Conservation (phyloP, 2,329 filamentous ascomycete species). For the Chaetomium strumarium region DNA sequence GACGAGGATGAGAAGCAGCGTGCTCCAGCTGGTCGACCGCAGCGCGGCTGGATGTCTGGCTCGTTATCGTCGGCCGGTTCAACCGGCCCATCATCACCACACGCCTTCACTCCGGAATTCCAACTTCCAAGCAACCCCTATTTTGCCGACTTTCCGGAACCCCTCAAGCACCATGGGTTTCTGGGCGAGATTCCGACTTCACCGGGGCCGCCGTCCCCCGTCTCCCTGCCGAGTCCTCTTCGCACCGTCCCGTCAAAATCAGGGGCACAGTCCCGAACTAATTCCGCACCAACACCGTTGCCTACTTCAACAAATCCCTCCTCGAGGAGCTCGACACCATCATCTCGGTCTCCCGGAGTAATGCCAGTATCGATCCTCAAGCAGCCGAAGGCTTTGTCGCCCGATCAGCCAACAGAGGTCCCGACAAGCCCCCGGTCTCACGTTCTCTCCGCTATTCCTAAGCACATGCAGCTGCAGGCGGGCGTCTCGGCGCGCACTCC, state of each 20-base stretch:
- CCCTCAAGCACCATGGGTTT: background rate
- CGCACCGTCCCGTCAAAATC: slow-evolving; percentile 2
- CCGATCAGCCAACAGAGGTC: background rate
- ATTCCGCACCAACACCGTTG: slow-evolving; percentile 9
- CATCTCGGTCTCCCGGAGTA: slow-evolving; percentile 1
- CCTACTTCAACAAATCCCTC: background rate
- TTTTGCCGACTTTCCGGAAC: slow-evolving; percentile 6
- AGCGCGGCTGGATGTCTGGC: slow-evolving; percentile 3
- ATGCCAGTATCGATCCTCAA: slow-evolving; percentile 26
- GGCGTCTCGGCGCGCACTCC: slow-evolving; percentile 12
- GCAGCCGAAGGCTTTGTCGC: slow-evolving; percentile 16
- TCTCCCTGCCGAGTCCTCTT: slow-evolving; percentile 7
- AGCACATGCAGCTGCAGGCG: slow-evolving; percentile 24
- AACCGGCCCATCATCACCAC: slow-evolving; percentile 5
- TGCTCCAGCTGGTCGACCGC: background rate
- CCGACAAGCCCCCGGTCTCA: slow-evolving; percentile 4
- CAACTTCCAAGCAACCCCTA: slow-evolving; percentile 13
- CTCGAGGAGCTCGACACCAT: slow-evolving; percentile 1
- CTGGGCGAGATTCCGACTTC: slow-evolving; percentile 4
- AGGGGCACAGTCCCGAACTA: slow-evolving; percentile 6
- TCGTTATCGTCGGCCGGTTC: slow-evolving; percentile 8
- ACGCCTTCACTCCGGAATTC: slow-evolving; percentile 2
- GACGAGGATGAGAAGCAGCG: background rate
- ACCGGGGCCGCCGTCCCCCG: slow-evolving; percentile 12
- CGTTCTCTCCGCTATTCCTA: slow-evolving; percentile 24